Conservation (phyloP, 23 red algal species). For the Gracilaria domingensis region DNA sequence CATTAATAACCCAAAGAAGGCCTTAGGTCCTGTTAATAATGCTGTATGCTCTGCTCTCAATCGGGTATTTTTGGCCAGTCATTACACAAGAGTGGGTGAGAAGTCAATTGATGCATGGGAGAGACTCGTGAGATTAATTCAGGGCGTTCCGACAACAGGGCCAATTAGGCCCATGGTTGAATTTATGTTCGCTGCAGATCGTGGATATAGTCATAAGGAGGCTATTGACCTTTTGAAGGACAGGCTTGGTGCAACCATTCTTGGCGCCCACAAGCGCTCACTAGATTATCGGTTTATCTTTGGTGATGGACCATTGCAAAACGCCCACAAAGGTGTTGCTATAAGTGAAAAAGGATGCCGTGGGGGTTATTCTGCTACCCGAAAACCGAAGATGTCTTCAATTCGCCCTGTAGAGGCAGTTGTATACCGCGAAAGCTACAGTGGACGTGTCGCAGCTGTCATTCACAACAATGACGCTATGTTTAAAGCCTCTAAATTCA, state of each 20-base stretch:
- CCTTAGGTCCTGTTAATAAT: neutral
- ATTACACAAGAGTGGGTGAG: neutral
- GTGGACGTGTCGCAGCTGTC: neutral
- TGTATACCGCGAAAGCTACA: slow-evolving; percentile 10
- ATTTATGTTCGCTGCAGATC: neutral
- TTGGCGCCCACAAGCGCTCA: slow-evolving; percentile 16
- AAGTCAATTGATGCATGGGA: slow-evolving; percentile 8
- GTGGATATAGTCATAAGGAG: slow-evolving; percentile 9
- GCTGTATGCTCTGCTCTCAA: slow-evolving; percentile 10
- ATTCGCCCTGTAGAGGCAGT: slow-evolving; percentile 1
- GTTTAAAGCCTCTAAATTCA: slow-evolving; percentile 16
- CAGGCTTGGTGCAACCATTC: slow-evolving; percentile 6
- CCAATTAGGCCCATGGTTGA: neutral
- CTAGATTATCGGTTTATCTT: slow-evolving; percentile 10
- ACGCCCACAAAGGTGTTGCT: neutral
- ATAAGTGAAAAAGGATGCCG: slow-evolving; percentile 23
- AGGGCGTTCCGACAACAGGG: slow-evolving; percentile 9
- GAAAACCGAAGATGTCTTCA: neutral
- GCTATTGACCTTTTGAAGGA: slow-evolving; percentile 21
- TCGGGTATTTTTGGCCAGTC: neutral
- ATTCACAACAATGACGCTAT: neutral
- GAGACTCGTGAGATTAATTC: slow-evolving; percentile 8
- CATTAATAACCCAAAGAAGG: slow-evolving; percentile 8
- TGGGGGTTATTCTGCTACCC: neutral
- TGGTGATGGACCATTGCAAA: neutral